Evolutionary conservation across 305 asterid species (phyloP).

Genomic region (Solanum chacoense): DNA sequence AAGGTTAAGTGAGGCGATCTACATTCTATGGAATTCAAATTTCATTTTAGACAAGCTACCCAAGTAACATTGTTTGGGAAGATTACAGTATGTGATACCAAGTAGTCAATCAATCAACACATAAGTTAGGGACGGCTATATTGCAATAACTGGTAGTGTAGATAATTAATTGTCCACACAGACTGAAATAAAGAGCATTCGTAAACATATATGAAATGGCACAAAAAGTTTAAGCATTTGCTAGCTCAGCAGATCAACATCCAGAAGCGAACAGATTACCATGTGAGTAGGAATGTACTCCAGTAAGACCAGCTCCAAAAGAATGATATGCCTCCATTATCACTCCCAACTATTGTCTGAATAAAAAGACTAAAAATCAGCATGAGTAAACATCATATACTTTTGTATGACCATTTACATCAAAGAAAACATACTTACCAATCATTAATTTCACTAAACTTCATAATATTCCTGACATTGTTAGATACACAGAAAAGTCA

Average conservation of each 20-base stretch:
- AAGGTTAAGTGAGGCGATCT: neutral
- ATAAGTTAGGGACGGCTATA: neutral
- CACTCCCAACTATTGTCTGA: constrained; percentile 73
- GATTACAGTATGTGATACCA: neutral
- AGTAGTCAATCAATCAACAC: neutral
- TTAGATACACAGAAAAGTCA: neutral
- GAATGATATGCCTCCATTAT: constrained; percentile 88
- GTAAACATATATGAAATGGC: neutral
- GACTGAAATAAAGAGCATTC: neutral
- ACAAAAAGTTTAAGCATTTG: neutral
- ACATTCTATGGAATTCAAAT: neutral
- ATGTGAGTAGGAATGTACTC: constrained; percentile 97
- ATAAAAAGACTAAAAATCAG: constrained; percentile 5
- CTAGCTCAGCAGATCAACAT: neutral
- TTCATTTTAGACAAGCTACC: neutral
- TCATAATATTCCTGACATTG: neutral
- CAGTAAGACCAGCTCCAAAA: constrained; percentile 99
- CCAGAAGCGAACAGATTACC: constrained; percentile 32
- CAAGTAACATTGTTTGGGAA: neutral
- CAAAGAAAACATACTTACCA: neutral
- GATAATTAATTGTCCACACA: neutral
- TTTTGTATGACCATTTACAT: neutral
- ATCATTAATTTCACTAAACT: neutral
- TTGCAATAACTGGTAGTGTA: neutral
- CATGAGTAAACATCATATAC: neutral